Conservation (phyloP, 139 green algal species). For the Volvox africanus region DNA sequence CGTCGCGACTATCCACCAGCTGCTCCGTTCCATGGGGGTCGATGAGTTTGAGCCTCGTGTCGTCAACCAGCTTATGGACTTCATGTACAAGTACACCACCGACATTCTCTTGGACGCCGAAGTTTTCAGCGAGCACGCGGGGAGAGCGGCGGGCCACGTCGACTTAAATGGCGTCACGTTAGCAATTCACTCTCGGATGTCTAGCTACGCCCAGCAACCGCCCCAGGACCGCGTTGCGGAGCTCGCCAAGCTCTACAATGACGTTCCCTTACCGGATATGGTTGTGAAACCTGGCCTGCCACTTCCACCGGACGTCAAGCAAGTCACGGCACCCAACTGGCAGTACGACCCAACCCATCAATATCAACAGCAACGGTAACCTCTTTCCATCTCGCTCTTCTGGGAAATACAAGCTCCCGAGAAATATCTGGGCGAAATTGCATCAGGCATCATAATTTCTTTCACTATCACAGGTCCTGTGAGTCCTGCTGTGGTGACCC, state of each 20-base stretch:
- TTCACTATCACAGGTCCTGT: too few species aligned
- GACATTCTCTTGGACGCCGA: slow-evolving; percentile 85
- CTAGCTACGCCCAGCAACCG: slow-evolving; percentile 64
- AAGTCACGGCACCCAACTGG: slow-evolving; percentile 57
- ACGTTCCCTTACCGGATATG: slow-evolving; percentile 59
- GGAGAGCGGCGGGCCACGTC: slow-evolving; percentile 58
- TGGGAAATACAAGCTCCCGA: too few species aligned
- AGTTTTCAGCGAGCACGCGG: slow-evolving; percentile 60
- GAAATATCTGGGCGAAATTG: too few species aligned
- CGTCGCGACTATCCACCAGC: slow-evolving; percentile 41
- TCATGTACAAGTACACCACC: slow-evolving; percentile 83
- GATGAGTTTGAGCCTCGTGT: slow-evolving; percentile 86
- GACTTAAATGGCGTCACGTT: slow-evolving; percentile 75
- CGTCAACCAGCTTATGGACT: slow-evolving; percentile 82
- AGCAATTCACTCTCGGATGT: slow-evolving; percentile 67
- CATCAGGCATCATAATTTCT: too few species aligned
- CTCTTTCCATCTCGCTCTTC: too few species aligned
- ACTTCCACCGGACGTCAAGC: slow-evolving; percentile 48
- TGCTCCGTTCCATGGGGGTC: slow-evolving; percentile 75
- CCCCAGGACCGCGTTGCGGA: slow-evolving; percentile 48
- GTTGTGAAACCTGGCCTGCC: slow-evolving; percentile 50
- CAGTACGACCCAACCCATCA: slow-evolving; percentile 47
- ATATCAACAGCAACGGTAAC: slow-evolving; percentile 31
- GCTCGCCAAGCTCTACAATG: slow-evolving; percentile 66
- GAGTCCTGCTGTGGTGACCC: too few species aligned